Evolutionary conservation across 768 basidiomycete species (phyloP).

Genomic region (Amylocystis lapponica): DNA sequence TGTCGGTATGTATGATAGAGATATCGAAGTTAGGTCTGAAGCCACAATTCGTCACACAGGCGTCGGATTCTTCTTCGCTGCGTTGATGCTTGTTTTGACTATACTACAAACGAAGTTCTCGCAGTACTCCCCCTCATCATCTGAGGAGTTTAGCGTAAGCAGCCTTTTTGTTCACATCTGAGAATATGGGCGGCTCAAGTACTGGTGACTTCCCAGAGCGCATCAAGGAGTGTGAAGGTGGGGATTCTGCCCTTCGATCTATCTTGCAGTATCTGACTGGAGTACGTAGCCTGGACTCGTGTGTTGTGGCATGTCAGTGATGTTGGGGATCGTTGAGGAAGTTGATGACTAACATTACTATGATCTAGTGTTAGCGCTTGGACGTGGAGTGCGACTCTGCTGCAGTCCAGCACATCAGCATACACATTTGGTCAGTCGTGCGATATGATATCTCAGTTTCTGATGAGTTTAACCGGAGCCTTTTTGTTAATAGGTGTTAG

Average conservation of each 20-base stretch:
- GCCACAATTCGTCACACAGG: conserved; percentile 22
- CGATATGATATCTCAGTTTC: no score
- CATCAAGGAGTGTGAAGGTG: conserved; percentile 42
- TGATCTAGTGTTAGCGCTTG: conserved; percentile 42
- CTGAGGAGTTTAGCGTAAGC: conserved; percentile 44
- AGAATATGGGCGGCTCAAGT: background rate
- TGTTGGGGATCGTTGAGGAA: background rate
- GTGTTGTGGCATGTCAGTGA: conserved; percentile 44
- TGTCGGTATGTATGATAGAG: conserved; percentile 28
- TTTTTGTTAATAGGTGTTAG: conserved; percentile 31
- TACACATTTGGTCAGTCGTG: conserved; percentile 37
- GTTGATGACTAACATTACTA: background rate
- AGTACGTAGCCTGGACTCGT: conserved; percentile 38
- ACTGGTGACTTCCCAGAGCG: conserved; percentile 28
- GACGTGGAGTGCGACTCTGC: conserved; percentile 53
- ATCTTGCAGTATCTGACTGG: background rate
- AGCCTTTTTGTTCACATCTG: background rate
- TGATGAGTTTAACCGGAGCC: background rate
- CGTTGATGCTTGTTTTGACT: conserved; percentile 41
- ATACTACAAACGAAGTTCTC: conserved; percentile 42
- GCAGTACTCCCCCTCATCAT: conserved; percentile 38
- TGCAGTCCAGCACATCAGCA: conserved; percentile 48
- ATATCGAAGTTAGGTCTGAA: background rate
- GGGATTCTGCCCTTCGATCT: background rate
- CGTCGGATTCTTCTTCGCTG: conserved; percentile 46